Evolutionary conservation across 2,329 filamentous ascomycete genomes (phyloP).

Genomic region (Colletotrichum tofieldiae): DNA sequence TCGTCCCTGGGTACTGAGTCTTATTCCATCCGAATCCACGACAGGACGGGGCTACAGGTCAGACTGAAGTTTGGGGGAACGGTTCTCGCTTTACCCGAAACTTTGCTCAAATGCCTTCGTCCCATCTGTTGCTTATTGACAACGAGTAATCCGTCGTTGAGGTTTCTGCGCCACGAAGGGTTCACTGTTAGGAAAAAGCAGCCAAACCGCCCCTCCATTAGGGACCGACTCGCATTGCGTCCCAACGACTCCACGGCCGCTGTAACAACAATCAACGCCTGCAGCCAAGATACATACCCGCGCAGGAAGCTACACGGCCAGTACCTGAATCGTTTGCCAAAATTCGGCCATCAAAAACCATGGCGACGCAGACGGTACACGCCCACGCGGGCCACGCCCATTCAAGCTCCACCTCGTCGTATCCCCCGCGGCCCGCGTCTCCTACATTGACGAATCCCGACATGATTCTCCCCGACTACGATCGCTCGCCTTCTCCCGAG

Average conservation of each 20-base stretch:
- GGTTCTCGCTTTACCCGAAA: slow-evolving; percentile 23
- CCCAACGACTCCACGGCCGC: slow-evolving; percentile 29
- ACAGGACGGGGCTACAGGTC: slow-evolving; percentile 22
- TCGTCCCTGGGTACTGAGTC: slow-evolving; percentile 12
- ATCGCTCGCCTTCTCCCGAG: slow-evolving; percentile 68
- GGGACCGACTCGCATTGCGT: slow-evolving; percentile 25
- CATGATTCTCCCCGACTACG: slow-evolving; percentile 89
- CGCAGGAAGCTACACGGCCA: slow-evolving; percentile 13
- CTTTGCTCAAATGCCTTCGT: slow-evolving; percentile 35
- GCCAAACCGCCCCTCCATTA: background rate
- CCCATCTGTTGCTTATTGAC: slow-evolving; percentile 22
- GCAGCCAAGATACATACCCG: slow-evolving; percentile 18
- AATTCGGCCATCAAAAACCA: slow-evolving; percentile 42
- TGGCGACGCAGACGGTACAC: slow-evolving; percentile 51
- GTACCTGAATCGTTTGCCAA: slow-evolving; percentile 24
- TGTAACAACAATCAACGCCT: slow-evolving; percentile 39
- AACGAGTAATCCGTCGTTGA: slow-evolving; percentile 26
- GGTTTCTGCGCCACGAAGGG: slow-evolving; percentile 21
- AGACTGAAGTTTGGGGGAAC: slow-evolving; percentile 12
- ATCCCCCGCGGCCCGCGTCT: slow-evolving; percentile 74
- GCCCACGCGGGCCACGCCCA: slow-evolving; percentile 41
- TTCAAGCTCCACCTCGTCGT: slow-evolving; percentile 51
- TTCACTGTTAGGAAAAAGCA: slow-evolving; percentile 20
- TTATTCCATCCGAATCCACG: slow-evolving; percentile 31
- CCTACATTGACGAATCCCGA: slow-evolving; percentile 94